Base-by-base conservation (phyloP, 2,329 filamentous ascomycete genomes). In the Stemphylium lycopersici region DNA sequence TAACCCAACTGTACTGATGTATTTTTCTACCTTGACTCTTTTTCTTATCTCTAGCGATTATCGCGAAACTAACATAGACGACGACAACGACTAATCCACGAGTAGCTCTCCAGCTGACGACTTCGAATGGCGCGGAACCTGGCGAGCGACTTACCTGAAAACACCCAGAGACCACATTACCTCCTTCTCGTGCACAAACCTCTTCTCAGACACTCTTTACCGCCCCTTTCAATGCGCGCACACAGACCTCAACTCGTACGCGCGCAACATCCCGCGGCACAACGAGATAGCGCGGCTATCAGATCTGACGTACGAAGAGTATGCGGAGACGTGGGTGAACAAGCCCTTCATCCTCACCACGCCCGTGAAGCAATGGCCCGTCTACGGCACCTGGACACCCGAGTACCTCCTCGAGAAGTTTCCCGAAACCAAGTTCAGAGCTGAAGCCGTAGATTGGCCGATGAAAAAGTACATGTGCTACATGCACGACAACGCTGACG, bases 361-460 rank as follows among this genome's bases (percentile, higher is more conserved):
- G 11, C 91, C 90, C 13, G 90, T 97, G 55, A 89, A 87, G 67
- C 73, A 84, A 57, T 98, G 95, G 93, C 90, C 90, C 1, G 87
- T 88, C 1, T 92, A 84, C 74, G 80, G 82, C 33, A 79, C 83
- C 24, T 98, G 93, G 93, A 87, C 84, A 3, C 82, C 89, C 10
- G 81, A 88, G n/a, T 77, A 77, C 8, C 81, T 98, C 1, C 78
- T 89, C 0, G 67, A 79, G n/a, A 79, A 81, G 56, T 91, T 92
- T 71, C 79, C 82, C 0, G 76, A 87, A 44, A 82, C 88, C 2
- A 81, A 84, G 45, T 97, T 98, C 75, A 86, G 91, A 36, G 93
- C 93, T 8, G 95, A 98, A 80, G 90, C 92, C 0, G 93, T 98
- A 4, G 91, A 97, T 76, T 98, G 93, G 93, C 85, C 87, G 0